Evolutionary conservation across 352 stramenopile genomes (phyloP), one percentile per base, ranked within the genome.

Genomic region (Pythium insidiosum): DNA sequence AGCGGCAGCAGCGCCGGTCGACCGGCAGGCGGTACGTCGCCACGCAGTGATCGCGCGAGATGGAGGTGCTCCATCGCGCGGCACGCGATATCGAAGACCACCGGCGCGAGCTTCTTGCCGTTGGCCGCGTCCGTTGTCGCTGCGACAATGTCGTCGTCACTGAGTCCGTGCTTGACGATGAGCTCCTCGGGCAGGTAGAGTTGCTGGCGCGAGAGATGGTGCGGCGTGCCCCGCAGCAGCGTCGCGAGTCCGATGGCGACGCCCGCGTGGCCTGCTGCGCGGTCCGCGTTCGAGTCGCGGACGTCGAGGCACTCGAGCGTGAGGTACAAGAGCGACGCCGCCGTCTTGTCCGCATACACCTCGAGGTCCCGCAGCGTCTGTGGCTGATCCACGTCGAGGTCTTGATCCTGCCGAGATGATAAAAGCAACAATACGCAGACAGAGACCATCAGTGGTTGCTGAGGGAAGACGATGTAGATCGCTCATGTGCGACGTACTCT

Each of bases 1-100:
- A 80, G 62, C 1, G 84, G 65, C 24, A 90, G 66, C 28, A 97
- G 73, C 1, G 74, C 84, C 6, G 69, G 61, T 9, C 79, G 61
- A 2, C 80, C 75, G 15, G 42, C 25, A 6, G 45, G 58, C 0
- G 82, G 74, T 16, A 95, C 42, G 15, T 86, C 52, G 11, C 53
- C 61, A 19, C 62, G 58, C 12, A 94, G 44, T 24, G 61, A 69
- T 10, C 78, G 76, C 12, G 84, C 82, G 42, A 78, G 56, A 15
- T 82, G 70, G 0, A 96, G 61, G 44, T 96, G 85, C 21, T 86
- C 75, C 52, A 94, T 70, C 0, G 84, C 84, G 2, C 68, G 65
- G 30, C 82, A 92, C 6, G 85, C 84, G 9, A 97, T 74, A 16
- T 95, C 88, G 53, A 94, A 96, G 12, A 95, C 70, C 15, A 86